These are phyloP conservation scores for Plectranthus barbatus DNA, from an alignment of 257 asterid species.

Conservation along the genomic window DNA sequence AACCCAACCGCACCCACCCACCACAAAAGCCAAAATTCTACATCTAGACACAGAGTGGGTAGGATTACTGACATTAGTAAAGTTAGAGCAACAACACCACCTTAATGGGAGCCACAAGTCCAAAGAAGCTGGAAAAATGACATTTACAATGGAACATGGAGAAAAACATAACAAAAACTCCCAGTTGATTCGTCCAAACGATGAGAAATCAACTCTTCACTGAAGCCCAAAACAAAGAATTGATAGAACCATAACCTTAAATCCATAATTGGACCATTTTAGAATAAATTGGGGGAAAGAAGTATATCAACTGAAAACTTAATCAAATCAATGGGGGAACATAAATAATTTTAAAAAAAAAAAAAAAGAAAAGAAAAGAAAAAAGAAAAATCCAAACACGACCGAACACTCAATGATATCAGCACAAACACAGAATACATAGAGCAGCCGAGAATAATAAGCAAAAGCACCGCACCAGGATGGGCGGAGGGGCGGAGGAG, in stretches of 20 bases:
- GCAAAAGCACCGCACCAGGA: constrained; percentile 24
- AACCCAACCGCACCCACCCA: constrained; percentile 31
- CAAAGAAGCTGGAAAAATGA: constrained; percentile 3
- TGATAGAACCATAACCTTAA: background rate
- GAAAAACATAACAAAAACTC: constrained; percentile 1
- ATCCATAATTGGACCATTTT: background rate
- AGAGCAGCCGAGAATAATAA: background rate
- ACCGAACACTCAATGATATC: background rate
- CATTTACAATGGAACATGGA: constrained; percentile 18
- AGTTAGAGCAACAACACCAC: constrained; percentile 11
- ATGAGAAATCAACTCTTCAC: background rate
- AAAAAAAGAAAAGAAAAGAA: too few relatives aligned
- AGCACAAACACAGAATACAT: background rate
- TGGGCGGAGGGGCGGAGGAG: constrained; percentile 19
- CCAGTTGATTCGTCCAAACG: constrained; percentile 2
- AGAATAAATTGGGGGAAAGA: constrained; percentile 2
- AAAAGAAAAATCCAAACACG: background rate
- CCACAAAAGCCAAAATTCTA: background rate
- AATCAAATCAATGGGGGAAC: background rate
- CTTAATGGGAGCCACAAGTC: constrained; percentile 5
- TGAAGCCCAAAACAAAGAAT: background rate
- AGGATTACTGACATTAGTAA: background rate
- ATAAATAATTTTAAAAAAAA: background rate
- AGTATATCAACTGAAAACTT: background rate
- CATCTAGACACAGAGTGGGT: background rate